Evolutionary conservation across 805 yeast genomes (phyloP), one percentile per base, ranked within the genome.

Genomic region (Candida broadrunensis): DNA sequence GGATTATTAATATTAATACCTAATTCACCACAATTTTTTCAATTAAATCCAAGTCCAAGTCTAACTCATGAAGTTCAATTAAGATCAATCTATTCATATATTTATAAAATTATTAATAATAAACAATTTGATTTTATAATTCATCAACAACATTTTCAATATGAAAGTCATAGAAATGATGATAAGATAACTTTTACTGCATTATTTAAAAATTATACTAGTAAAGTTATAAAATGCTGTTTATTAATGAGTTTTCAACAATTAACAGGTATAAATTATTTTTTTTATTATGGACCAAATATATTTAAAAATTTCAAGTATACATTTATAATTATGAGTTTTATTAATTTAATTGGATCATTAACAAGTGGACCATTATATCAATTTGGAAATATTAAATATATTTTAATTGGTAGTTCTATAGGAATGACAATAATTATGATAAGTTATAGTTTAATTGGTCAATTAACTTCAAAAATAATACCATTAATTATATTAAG

Each of bases 31-130:
- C 11, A 37, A 14, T 30, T n/a, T 21, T 37, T 37, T 23, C 21
- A 19, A 21, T 15, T 37, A n/a, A 37, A 5, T 13, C 19, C 19
- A 8, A 17, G 31, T 21, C 14, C 31, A n/a, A 37, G 3, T 13
- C 19, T 15, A 8, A 17, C 30, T 21, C 15, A 11, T 25, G 12
- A 11, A 12, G 24, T 7, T 12, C 32, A 25, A 24, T 25, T 33
- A 25, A 21, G 32, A 35, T 15, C 8, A 14, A 38, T 26, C n/a
- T 38, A 32, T 24, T 23, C 20, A 9, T 19, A 33, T 15, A 15
- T 38, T 5, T 32, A 29, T 18, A 32, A 29, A 29, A 6, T 15
- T 29, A 83, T 81, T 35, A 77, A 75, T 50, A 76, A 78, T 37
- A 29, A 29, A 9, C 16, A 38, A 33, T 17, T 24, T 38, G 15